phyloP scores from a whole-genome alignment of 768 basidiomycete species.

The Hypsizygus marmoreus region DNA sequence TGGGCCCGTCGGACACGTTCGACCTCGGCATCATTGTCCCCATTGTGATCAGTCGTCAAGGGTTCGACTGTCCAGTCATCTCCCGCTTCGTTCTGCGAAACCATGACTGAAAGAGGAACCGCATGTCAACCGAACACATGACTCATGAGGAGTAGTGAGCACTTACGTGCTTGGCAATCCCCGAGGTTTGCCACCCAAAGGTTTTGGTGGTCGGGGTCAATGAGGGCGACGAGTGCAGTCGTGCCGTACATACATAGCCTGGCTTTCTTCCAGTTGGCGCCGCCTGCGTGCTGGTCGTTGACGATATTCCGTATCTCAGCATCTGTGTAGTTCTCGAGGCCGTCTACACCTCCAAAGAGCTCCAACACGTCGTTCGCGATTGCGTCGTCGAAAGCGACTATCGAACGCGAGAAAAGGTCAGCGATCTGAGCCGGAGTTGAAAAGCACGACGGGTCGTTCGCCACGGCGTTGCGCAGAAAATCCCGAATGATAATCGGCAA shows the following conservation, averaged over 20 bases:
- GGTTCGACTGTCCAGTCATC: slow-evolving; percentile 62
- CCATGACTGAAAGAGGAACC: slow-evolving; percentile 43
- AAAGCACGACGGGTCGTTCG: slow-evolving; percentile 37
- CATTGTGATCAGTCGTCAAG: slow-evolving; percentile 71
- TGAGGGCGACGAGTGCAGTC: slow-evolving; percentile 71
- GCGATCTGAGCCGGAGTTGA: slow-evolving; percentile 53
- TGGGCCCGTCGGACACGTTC: slow-evolving; percentile 65
- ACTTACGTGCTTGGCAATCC: slow-evolving; percentile 76
- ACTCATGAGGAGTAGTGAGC: slow-evolving; percentile 12
- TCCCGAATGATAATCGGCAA: slow-evolving; percentile 68
- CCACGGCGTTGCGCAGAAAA: slow-evolving; percentile 49
- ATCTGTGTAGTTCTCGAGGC: slow-evolving; percentile 53
- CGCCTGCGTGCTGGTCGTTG: slow-evolving; percentile 62
- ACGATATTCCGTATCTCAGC: slow-evolving; percentile 58
- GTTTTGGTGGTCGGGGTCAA: slow-evolving; percentile 67
- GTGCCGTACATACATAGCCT: slow-evolving; percentile 79
- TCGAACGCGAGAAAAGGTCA: slow-evolving; percentile 56
- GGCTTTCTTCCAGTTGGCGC: slow-evolving; percentile 63
- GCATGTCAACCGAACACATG: no score
- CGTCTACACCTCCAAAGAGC: slow-evolving; percentile 58
- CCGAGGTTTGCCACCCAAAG: slow-evolving; percentile 83
- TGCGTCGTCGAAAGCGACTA: slow-evolving; percentile 64
- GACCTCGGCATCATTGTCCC: slow-evolving; percentile 66
- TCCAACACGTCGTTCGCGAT: slow-evolving; percentile 67
- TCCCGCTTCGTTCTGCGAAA: slow-evolving; percentile 43